phyloP scores from a whole-genome alignment of 1,139 yeast genomes.

The Suhomyces yuchorum region DNA sequence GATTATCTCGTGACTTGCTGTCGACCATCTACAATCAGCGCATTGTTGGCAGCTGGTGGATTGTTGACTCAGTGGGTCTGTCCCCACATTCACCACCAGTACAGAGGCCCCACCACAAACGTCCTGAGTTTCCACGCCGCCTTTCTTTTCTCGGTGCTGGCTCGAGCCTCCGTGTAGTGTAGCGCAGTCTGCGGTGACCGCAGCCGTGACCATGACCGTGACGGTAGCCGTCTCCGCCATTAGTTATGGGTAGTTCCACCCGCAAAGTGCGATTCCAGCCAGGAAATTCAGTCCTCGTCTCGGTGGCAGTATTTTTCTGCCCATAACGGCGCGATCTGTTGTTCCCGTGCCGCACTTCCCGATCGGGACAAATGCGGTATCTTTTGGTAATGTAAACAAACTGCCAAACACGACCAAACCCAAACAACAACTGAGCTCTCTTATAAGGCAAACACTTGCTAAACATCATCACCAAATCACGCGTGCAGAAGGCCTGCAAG shows the following conservation, averaged over 20 bases:
- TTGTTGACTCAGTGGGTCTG: neutral
- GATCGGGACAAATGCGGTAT: slow-evolving; percentile 7
- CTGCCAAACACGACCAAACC: slow-evolving; percentile 15
- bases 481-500: neutral
- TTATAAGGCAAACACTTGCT: slow-evolving; percentile 9
- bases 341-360: slow-evolving; percentile 6
- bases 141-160: too few relatives aligned
- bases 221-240: too few relatives aligned
- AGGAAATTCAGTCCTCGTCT: too few relatives aligned
- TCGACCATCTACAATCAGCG: neutral
- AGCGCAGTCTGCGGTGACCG: too few relatives aligned
- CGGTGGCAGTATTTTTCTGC: neutral
- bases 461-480: slow-evolving; percentile 3
- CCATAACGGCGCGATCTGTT: slow-evolving; percentile 3
- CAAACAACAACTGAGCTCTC: slow-evolving; percentile 8
- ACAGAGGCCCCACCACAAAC: too few relatives aligned
- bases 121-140: too few relatives aligned
- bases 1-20: neutral
- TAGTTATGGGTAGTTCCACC: too few relatives aligned
- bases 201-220: too few relatives aligned
- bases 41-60: neutral
- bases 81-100: neutral
- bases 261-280: too few relatives aligned
- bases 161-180: too few relatives aligned
- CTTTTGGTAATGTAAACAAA: slow-evolving; percentile 12